phyloP scores from a whole-genome alignment of 2,329 filamentous ascomycete genomes.

The Cercospora berteroae region DNA sequence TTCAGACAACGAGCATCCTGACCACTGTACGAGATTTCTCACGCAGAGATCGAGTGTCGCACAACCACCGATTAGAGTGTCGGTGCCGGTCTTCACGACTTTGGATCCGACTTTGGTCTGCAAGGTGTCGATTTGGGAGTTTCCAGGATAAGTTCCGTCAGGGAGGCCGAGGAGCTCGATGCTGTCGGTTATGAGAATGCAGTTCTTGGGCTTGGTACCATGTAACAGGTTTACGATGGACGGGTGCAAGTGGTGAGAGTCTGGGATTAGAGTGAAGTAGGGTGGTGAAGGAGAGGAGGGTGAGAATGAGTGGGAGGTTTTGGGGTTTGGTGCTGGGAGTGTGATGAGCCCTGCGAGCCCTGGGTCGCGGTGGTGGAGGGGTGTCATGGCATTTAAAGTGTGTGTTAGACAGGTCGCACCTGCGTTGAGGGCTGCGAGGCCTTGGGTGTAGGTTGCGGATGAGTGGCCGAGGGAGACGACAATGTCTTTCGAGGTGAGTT shows the following conservation, averaged over 20 bases:
- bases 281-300: conserved; percentile 37
- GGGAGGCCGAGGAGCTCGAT: conserved; percentile 55
- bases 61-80: conserved; percentile 56
- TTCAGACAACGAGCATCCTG: conserved; percentile 48
- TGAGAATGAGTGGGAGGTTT: too few relatives aligned
- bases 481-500: conserved; percentile 43
- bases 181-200: conserved; percentile 55
- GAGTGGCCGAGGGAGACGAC: conserved; percentile 53
- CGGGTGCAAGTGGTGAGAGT: conserved; percentile 56
- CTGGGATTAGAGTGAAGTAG: conserved; percentile 55
- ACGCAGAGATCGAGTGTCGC: conserved; percentile 53
- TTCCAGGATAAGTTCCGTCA: conserved; percentile 51
- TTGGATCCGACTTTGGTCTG: conserved; percentile 51
- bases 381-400: conserved; percentile 56
- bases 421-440: conserved; percentile 45
- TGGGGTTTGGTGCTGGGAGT: background rate
- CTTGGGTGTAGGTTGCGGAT: conserved; percentile 49
- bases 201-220: conserved; percentile 47
- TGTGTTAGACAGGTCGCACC: conserved; percentile 56
- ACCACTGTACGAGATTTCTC: conserved; percentile 49
- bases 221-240: conserved; percentile 50
- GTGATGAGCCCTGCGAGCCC: conserved; percentile 49
- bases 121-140: conserved; percentile 51
- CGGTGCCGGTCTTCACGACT: conserved; percentile 53
- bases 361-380: conserved; percentile 51